These are phyloP conservation scores for Saturnispora diversa DNA, from an alignment of 805 yeast genomes.

Conservation along the genomic window DNA sequence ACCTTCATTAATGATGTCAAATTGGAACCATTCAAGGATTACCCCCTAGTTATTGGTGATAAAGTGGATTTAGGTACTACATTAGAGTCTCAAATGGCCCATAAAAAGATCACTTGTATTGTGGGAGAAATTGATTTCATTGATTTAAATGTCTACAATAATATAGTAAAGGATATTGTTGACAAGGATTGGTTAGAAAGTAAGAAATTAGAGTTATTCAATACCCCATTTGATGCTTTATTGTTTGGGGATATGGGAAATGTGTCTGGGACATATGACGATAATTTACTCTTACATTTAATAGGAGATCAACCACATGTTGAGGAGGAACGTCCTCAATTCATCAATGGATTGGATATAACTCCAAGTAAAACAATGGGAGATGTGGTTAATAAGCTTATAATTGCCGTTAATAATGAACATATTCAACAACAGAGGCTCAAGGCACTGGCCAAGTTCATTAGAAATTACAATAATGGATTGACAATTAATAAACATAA, in stretches of 20 bases:
- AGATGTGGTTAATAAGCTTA: constrained; percentile 45
- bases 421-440: constrained; percentile 52
- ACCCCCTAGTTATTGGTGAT: constrained; percentile 70
- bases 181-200: constrained; percentile 24
- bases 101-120: constrained; percentile 77
- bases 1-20: constrained; percentile 79
- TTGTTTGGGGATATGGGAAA: constrained; percentile 31
- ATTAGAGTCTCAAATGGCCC: constrained; percentile 59
- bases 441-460: constrained; percentile 45
- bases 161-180: constrained; percentile 19
- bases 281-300: constrained; percentile 8
- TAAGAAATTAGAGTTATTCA: constrained; percentile 27
- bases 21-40: constrained; percentile 53
- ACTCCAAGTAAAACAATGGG: constrained; percentile 50
- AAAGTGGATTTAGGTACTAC: constrained; percentile 91
- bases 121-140: constrained; percentile 67
- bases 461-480: constrained; percentile 38
- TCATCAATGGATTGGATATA: constrained; percentile 54
- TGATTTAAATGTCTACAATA: constrained; percentile 30
- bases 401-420: constrained; percentile 48
- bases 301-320: constrained; percentile 27
- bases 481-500: no score
- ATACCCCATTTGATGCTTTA: constrained; percentile 30
- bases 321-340: no score
- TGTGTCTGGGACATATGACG: no score